Evolutionary conservation across 1,139 yeast species (phyloP).

Genomic region (Blastobotrys capitulatus): DNA sequence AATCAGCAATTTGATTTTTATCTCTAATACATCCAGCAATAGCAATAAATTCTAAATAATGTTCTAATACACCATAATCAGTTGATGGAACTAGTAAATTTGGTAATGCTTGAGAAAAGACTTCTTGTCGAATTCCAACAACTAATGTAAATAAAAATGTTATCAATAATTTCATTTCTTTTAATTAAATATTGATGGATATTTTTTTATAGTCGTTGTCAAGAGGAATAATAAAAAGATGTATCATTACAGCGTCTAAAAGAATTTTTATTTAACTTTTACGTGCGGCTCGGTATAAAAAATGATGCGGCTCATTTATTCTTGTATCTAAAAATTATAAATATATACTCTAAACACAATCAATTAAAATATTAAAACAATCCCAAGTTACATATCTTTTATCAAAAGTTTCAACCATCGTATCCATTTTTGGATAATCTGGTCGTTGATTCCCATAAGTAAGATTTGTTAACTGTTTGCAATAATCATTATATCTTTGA

Average conservation of each 20-base stretch:
- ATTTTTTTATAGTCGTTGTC: too few relatives aligned
- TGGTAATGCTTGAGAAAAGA: background rate
- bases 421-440: background rate
- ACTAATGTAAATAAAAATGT: too few relatives aligned
- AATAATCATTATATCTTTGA: background rate
- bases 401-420: background rate
- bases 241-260: too few relatives aligned
- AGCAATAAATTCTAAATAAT: constrained; percentile 6
- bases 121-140: background rate
- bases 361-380: background rate
- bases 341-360: background rate
- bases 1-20: background rate
- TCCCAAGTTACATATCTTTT: background rate
- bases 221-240: too few relatives aligned
- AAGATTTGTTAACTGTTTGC: background rate
- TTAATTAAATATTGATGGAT: too few relatives aligned
- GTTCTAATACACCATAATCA: constrained; percentile 7
- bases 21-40: constrained; percentile 6
- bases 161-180: too few relatives aligned
- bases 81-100: background rate
- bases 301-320: too few relatives aligned
- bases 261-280: background rate
- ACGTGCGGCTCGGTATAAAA: background rate
- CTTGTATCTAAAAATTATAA: too few relatives aligned
- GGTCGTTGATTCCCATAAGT: too few relatives aligned